Evolutionary conservation across 345 rosid genomes (phyloP).

Genomic region (Gossypium arboreum): DNA sequence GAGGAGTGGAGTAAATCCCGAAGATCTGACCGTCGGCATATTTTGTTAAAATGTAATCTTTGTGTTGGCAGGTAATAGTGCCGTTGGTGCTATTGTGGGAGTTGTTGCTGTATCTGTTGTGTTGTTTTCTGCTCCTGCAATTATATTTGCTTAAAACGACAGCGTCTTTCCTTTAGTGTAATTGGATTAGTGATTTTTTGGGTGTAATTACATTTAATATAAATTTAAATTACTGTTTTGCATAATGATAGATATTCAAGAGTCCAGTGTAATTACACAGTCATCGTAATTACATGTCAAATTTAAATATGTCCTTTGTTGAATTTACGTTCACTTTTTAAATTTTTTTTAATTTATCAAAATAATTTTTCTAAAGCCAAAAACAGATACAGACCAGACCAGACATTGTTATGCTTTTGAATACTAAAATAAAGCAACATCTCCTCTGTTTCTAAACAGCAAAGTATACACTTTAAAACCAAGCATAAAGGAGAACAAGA

Average conservation of each 20-base stretch:
- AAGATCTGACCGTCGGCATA: too few relatives aligned
- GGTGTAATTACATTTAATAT: background rate
- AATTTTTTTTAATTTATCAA: too few relatives aligned
- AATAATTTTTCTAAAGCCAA: too few relatives aligned
- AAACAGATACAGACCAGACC: too few relatives aligned
- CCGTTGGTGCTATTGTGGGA: constrained; percentile 81
- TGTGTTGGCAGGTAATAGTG: constrained; percentile 41
- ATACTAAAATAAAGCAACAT: background rate
- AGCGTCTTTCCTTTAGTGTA: constrained; percentile 35
- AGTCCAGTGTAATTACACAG: background rate
- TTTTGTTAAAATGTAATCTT: too few relatives aligned
- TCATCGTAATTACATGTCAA: background rate
- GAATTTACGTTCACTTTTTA: too few relatives aligned
- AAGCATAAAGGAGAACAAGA: background rate
- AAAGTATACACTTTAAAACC: background rate
- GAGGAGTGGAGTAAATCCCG: too few relatives aligned
- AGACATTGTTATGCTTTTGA: too few relatives aligned
- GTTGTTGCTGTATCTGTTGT: constrained; percentile 97
- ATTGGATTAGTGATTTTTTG: constrained; percentile 52
- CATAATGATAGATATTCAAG: background rate
- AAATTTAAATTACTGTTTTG: background rate
- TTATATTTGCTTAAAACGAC: constrained; percentile 23
- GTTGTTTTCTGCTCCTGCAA: constrained; percentile 70
- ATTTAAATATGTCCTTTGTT: background rate
- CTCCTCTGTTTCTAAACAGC: background rate